Evolutionary conservation across 805 yeast genomes (phyloP).

Genomic region (Sugiyamaella qingdaonensis): DNA sequence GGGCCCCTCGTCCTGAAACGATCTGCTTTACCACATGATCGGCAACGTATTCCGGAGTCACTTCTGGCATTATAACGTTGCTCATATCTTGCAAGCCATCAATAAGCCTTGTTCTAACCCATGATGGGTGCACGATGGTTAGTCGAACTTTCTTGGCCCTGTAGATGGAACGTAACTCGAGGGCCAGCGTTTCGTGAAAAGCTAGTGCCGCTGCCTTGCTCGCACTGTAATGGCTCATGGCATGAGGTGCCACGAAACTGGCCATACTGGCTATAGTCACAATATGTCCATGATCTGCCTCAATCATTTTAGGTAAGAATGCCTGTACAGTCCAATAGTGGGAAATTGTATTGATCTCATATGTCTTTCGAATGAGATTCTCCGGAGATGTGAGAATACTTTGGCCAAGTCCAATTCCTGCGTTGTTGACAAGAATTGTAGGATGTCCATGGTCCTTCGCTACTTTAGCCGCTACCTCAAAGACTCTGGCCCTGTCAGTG

Average conservation of each 20-base stretch:
- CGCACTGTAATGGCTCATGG: slow-evolving; percentile 62
- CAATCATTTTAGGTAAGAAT: slow-evolving; percentile 64
- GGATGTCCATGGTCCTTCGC: slow-evolving; percentile 46
- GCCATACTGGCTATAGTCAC: slow-evolving; percentile 70
- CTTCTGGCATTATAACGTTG: slow-evolving; percentile 61
- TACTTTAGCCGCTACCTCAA: slow-evolving; percentile 30
- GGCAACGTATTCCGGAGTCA: slow-evolving; percentile 62
- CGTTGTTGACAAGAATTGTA: slow-evolving; percentile 66
- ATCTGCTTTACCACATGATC: slow-evolving; percentile 37
- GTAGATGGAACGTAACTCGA: slow-evolving; percentile 51
- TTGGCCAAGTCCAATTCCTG: slow-evolving; percentile 62
- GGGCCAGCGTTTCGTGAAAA: slow-evolving; percentile 62
- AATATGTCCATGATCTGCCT: slow-evolving; percentile 55
- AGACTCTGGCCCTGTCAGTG: slow-evolving; percentile 43
- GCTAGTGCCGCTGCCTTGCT: slow-evolving; percentile 72
- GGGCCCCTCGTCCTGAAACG: background rate
- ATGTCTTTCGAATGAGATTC: slow-evolving; percentile 52
- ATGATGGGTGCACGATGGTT: slow-evolving; percentile 68
- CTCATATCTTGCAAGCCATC: slow-evolving; percentile 61
- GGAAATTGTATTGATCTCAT: slow-evolving; percentile 60
- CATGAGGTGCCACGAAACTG: slow-evolving; percentile 73
- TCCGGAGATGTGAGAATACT: slow-evolving; percentile 48
- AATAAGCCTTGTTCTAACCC: slow-evolving; percentile 66
- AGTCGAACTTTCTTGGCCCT: slow-evolving; percentile 33
- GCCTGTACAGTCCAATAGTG: slow-evolving; percentile 61